Base-by-base conservation (phyloP, 352 stramenopile species). In the Pythium sukuiense region DNA sequence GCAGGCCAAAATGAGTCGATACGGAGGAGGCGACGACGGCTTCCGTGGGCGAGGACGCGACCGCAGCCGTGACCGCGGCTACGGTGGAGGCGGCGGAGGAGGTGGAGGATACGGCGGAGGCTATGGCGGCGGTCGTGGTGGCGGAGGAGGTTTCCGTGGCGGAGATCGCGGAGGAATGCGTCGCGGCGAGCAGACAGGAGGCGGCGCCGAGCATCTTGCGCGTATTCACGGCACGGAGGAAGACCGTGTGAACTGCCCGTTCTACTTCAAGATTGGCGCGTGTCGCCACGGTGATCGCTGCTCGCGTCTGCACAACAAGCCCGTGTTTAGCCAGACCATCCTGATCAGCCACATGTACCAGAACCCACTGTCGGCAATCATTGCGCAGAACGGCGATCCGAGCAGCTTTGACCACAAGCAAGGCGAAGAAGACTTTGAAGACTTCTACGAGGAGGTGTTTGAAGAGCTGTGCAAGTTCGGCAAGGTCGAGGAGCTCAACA, bases 221-320 rank as follows among this genome's bases (percentile, higher is more conserved):
- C 85, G 96, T 43, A 99, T 99, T 70, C 97, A 99, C 80, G 97
- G 97, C 37, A 99, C 97, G 12, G 97, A 99, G 76, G 97, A 99
- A 75, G 87, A 96, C 69, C 86, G 86, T 41, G 93, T 99, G 50
- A 99, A 99, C 81, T 99, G 98, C 78, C 97, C 98, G 53, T 99
- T 99, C 79, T 99, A 99, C 80, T 99, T 99, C 81, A 99, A 99
- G 87, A 99, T 99, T 54, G 98, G 98, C 35, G 97, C 97, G 27
- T 99, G 98, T 72, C 89, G 98, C n/a, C 98, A 99, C 70, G 97
- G 97, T 16, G 98, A 99, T 73, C 90, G 96, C 16, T 99, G 98
- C 80, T 99, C 94, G 54, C 89, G 98, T 43, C 82, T 98, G 68
- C 98, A 99, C 75, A 98, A 99, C 84, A 98, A 98, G 72, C 98